These are phyloP conservation scores for Saccharomycopsis hybrid DNA, from an alignment of 1,139 yeast genomes.

Conservation along the genomic window DNA sequence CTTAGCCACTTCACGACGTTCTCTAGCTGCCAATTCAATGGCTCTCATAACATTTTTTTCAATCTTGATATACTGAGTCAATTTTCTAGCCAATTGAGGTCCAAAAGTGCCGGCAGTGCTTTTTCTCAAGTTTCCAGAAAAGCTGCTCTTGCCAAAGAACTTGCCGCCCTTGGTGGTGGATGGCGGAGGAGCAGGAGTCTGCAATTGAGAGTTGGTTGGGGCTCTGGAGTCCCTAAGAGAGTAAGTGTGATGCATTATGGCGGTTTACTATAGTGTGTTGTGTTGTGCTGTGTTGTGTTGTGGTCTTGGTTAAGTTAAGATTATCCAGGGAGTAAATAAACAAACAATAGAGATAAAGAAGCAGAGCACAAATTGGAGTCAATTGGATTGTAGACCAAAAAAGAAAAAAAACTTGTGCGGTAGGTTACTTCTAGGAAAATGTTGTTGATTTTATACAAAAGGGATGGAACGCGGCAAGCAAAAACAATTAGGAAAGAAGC, in stretches of 20 bases:
- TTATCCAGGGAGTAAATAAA: no score
- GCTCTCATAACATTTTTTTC: constrained; percentile 96
- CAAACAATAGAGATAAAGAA: no score
- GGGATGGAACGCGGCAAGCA: no score
- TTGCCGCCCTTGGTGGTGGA: constrained; percentile 78
- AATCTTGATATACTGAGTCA: constrained; percentile 85
- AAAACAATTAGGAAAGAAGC: no score
- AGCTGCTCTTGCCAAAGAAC: constrained; percentile 75
- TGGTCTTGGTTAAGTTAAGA: no score
- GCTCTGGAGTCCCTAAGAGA: constrained; percentile 92
- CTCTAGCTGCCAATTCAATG: constrained; percentile 87
- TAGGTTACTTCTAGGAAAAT: no score
- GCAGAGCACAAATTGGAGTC: no score
- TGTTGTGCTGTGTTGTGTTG: no score
- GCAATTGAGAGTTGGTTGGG: constrained; percentile 93
- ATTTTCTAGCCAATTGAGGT: constrained; percentile 89
- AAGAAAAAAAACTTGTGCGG: no score
- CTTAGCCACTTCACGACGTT: constrained; percentile 94
- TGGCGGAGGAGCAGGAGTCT: constrained; percentile 92
- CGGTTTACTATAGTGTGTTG: no score
- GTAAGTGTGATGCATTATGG: constrained; percentile 93
- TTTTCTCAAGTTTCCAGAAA: constrained; percentile 11
- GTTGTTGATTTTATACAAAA: no score
- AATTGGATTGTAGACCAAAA: no score
- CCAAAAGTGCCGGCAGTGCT: constrained; percentile 62